Base-by-base conservation (phyloP, 164 flowering plant species). In the Platanus orientalis region DNA sequence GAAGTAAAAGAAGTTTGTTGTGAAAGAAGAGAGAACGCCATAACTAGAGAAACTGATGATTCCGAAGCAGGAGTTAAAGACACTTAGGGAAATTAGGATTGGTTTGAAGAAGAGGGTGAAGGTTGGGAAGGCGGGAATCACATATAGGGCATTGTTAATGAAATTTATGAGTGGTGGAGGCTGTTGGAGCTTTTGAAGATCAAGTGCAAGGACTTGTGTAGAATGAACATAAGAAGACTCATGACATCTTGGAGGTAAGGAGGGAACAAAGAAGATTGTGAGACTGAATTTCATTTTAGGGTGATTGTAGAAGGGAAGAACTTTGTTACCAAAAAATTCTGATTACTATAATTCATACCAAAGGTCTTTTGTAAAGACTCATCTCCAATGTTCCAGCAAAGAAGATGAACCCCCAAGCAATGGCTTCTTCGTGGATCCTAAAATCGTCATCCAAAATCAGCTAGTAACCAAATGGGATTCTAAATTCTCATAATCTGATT, bases 151-250 rank as follows among this genome's bases (percentile, higher is more conserved):
- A 81, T 95, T 67, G 91, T 95, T 71, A 92, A 89, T 74, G 92
- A 94, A 63, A 90, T 95, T 70, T 97, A 91, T 64, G 97, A 95
- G 74, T 66, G 94, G 69, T 95, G 99, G 99, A 79, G 94, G 73
- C 55, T 72, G 54, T 25, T 71, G 13, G 99, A 95, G 70, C 75
- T 95, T 14, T 97, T 95, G 51, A 92, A 80, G 83, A 81, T 95
- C 45, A 75, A 57, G 29, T 88, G 88, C 40, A 96, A 95, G 77
- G 99, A 95, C 77, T 52, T 91, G 4, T 85, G 86, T 64, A 81
- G 74, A 77, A 30, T 82, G 77, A 89, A 92, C 69, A 92, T 95
- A 97, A 89, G 84, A 80, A 97, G 77, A 95, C 97, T 26, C 99
- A 91, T 78, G 92, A 89, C 28, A 55, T 80, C 30, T 71, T 95